Evolutionary conservation across 2,329 filamentous ascomycete species (phyloP).

Genomic region (Colletotrichum sp.): DNA sequence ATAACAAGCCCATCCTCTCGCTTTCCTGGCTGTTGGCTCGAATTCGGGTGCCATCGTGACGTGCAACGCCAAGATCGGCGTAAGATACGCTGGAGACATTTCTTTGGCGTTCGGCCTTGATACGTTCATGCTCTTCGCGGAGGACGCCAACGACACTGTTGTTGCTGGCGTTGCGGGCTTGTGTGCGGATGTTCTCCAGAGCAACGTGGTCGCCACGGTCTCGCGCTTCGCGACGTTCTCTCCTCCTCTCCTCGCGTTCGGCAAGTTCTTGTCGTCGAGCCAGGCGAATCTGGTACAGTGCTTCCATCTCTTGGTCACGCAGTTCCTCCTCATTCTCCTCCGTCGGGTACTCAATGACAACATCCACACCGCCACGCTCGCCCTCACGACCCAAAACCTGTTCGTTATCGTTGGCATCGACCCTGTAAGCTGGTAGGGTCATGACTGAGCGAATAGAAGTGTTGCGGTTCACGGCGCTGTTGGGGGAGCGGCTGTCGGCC

Average conservation of each 20-base stretch:
- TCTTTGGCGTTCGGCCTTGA: conserved; percentile 66
- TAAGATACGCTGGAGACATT: conserved; percentile 80
- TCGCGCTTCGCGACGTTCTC: conserved; percentile 73
- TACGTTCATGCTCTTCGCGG: conserved; percentile 58
- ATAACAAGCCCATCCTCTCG: conserved; percentile 73
- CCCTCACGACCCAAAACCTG: conserved; percentile 87
- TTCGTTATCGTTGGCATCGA: conserved; percentile 75
- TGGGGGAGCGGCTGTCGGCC: conserved; percentile 24
- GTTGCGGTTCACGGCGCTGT: conserved; percentile 71
- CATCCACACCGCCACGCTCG: conserved; percentile 89
- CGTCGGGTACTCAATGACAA: conserved; percentile 85
- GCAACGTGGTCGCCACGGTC: conserved; percentile 72
- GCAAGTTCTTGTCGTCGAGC: conserved; percentile 76
- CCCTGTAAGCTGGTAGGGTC: conserved; percentile 87
- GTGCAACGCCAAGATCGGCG: conserved; percentile 75
- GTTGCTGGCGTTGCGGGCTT: conserved; percentile 52
- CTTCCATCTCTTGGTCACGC: conserved; percentile 90
- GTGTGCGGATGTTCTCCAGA: conserved; percentile 69
- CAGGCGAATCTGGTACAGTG: conserved; percentile 86
- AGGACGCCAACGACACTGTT: conserved; percentile 66
- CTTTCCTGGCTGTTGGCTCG: conserved; percentile 77
- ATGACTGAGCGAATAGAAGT: conserved; percentile 92
- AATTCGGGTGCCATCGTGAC: conserved; percentile 78
- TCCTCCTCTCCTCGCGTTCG: conserved; percentile 79
- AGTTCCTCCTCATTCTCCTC: conserved; percentile 78